Conservation (phyloP, 768 basidiomycete genomes). For the Tulasnella sp. region DNA sequence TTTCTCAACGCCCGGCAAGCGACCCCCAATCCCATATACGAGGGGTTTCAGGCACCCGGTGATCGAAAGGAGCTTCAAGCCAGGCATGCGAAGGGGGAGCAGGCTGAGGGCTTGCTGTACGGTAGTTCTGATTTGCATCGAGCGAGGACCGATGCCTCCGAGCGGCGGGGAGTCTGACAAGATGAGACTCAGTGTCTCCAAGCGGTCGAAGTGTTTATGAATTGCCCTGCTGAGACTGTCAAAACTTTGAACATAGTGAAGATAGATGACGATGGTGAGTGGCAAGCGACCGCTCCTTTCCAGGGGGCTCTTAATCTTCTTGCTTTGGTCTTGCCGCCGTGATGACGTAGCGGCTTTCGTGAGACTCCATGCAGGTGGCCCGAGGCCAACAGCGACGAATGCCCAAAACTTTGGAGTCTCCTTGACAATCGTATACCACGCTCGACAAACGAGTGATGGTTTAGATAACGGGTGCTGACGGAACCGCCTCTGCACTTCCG, state of each 20-base stretch:
- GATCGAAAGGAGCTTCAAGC: background rate
- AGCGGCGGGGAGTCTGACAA: background rate
- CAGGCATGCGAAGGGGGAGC: background rate
- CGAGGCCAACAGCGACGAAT: background rate
- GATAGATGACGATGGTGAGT: background rate
- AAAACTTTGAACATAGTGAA: background rate
- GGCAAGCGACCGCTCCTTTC: background rate
- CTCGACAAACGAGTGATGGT: background rate
- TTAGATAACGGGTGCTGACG: background rate
- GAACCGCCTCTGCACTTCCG: background rate
- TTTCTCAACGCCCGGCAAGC: background rate
- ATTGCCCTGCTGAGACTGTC: background rate
- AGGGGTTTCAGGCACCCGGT: background rate
- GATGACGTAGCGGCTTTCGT: background rate
- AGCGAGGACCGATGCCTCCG: background rate
- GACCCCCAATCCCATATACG: background rate
- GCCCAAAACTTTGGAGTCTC: background rate
- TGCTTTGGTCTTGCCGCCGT: background rate
- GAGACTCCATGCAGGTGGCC: background rate
- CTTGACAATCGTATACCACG: background rate
- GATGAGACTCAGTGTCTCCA: background rate
- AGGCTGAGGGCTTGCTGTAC: background rate
- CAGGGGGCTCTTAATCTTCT: background rate
- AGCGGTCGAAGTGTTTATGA: background rate
- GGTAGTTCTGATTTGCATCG: background rate